phyloP scores from a whole-genome alignment of 352 stramenopile species.

The Chrysophaeum taylorii region DNA sequence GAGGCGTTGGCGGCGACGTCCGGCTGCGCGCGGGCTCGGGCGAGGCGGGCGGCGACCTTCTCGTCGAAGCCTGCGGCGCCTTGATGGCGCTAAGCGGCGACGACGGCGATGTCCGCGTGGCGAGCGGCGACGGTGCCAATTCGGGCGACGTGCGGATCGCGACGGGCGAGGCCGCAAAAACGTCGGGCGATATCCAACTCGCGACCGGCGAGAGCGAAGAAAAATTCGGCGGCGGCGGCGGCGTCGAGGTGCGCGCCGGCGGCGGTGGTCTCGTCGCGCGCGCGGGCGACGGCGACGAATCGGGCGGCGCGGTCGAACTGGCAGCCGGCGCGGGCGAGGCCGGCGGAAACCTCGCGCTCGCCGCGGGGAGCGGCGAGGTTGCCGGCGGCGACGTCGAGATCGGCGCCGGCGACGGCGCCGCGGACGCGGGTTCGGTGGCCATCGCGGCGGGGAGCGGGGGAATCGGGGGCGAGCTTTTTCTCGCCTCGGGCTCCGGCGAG shows the following conservation, averaged over 20 bases:
- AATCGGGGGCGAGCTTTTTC: conserved; percentile 5
- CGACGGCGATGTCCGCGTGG: conserved; percentile 11
- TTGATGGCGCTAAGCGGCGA: conserved; percentile 46
- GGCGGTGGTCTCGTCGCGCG: background rate
- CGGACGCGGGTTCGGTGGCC: conserved; percentile 21
- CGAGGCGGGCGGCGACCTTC: conserved; percentile 35
- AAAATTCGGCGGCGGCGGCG: too few relatives aligned
- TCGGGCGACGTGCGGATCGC: conserved; percentile 13
- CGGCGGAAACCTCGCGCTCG: background rate
- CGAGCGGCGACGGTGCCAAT: background rate
- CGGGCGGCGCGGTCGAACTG: background rate
- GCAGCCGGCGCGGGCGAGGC: conserved; percentile 18
- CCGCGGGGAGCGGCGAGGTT: background rate
- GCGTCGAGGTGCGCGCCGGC: background rate
- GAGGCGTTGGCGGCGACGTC: conserved; percentile 33
- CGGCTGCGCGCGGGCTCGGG: conserved; percentile 33
- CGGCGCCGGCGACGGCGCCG: conserved; percentile 14
- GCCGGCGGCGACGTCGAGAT: background rate
- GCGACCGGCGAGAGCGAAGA: background rate
- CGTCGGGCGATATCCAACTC: background rate
- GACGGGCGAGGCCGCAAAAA: background rate
- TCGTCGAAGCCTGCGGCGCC: conserved; percentile 45
- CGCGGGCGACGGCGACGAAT: background rate
- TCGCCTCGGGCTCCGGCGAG: too few relatives aligned
- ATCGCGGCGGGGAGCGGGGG: conserved; percentile 21